These are phyloP conservation scores for Acidiella bohemica DNA, from an alignment of 495 filamentous ascomycete genomes.

Conservation along the genomic window DNA sequence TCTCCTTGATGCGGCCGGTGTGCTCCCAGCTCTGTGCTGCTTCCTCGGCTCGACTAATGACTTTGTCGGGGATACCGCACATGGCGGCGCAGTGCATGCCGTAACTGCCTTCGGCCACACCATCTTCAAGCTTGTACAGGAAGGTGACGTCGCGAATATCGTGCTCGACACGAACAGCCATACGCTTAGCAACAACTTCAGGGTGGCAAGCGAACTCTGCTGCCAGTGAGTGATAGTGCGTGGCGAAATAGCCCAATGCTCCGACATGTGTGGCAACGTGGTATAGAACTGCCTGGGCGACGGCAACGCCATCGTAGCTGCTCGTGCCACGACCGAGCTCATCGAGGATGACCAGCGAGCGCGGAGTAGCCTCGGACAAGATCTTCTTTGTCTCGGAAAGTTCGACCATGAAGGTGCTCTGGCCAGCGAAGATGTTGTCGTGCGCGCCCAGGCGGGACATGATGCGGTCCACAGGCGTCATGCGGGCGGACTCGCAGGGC, in stretches of 20 bases:
- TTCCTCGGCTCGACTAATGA: constrained; percentile 74
- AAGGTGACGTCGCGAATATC: constrained; percentile 71
- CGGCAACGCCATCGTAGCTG: constrained; percentile 89
- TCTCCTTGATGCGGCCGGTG: constrained; percentile 78
- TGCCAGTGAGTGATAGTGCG: constrained; percentile 90
- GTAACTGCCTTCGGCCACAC: constrained; percentile 93
- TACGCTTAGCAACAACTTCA: constrained; percentile 70
- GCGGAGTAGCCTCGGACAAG: constrained; percentile 82
- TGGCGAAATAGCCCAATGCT: constrained; percentile 92
- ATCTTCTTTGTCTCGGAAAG: constrained; percentile 98
- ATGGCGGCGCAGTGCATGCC: constrained; percentile 99
- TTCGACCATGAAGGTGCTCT: constrained; percentile 98
- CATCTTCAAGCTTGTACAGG: constrained; percentile 86
- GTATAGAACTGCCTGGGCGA: constrained; percentile 91
- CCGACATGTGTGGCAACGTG: constrained; percentile 89
- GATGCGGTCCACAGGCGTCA: constrained; percentile 91
- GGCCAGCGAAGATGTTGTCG: constrained; percentile 97
- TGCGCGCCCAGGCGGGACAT: constrained; percentile 98
- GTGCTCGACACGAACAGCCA: constrained; percentile 94
- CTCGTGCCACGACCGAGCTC: constrained; percentile 91
- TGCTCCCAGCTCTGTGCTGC: constrained; percentile 96
- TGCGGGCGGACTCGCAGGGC: constrained; percentile 64
- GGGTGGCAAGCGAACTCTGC: constrained; percentile 80
- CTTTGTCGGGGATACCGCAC: constrained; percentile 78
- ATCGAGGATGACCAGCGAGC: constrained; percentile 93